Conservation (phyloP, 176 grass and related monocot genomes). For the Avena insularis region DNA sequence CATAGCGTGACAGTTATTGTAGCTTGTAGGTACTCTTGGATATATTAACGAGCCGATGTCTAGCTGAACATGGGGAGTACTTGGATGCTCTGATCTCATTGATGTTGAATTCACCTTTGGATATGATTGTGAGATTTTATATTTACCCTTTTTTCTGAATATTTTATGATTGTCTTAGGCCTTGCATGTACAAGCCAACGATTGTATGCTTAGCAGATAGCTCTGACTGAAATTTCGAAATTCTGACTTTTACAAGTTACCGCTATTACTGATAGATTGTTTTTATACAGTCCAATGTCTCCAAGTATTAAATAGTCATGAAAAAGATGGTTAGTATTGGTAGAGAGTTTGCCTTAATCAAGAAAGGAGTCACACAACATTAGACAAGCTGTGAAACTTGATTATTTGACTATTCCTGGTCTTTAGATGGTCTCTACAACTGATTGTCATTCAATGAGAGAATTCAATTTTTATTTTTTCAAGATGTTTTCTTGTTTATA, state of each 20-base stretch:
- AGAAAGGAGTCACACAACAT: no score
- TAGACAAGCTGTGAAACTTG: no score
- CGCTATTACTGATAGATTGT: background rate
- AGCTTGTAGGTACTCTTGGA: background rate
- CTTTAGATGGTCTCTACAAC: no score
- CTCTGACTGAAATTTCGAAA: background rate
- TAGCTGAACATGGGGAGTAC: conserved; percentile 61
- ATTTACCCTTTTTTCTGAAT: background rate
- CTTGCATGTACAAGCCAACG: background rate
- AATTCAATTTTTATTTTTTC: no score
- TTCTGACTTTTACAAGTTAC: background rate
- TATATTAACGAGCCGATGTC: conserved; percentile 1
- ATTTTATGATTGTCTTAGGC: background rate
- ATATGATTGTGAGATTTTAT: background rate
- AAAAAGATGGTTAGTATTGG: no score
- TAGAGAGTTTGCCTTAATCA: no score
- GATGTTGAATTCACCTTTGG: background rate
- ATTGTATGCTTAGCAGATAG: background rate
- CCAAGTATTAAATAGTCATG: no score
- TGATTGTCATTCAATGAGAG: no score
- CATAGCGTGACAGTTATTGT: background rate
- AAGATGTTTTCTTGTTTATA: no score
- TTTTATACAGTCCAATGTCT: no score
- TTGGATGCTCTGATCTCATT: background rate
- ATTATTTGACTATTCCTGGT: no score